Base-by-base conservation (phyloP, 1,284 basidiomycete species). In the Cutaneotrichosporon sp. region DNA sequence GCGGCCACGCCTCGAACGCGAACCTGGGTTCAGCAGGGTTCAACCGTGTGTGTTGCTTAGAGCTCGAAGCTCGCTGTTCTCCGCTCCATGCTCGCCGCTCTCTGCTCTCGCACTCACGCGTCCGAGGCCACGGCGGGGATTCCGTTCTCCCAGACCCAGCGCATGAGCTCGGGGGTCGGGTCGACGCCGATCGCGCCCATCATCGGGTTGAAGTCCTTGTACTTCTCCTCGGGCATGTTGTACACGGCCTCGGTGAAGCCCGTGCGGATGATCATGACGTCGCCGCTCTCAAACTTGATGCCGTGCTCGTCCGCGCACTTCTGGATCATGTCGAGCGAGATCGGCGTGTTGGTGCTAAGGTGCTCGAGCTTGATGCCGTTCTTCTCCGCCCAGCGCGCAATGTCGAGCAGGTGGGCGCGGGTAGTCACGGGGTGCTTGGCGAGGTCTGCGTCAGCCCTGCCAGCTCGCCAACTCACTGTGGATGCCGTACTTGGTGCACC, bases 141-240 rank as follows among this genome's bases (percentile, higher is more conserved):
- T 34, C 80, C 80, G 24, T 80, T 70, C 52, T 82, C 76, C 81
- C 81, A 82, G 54, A 79, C 69, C 72, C 77, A 82, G 51, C 60
- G 66, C 56, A 74, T 68, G 47, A 78, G 63, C 16, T 75, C 73
- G 29, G 78, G 74, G 20, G 45, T 51, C 22, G 69, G 65, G n/a
- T 66, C 65, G 18, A 78, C 71, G 29, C 78, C 76, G n/a, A 54
- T 24, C 9, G 33, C 33, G 18, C 61, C 61, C 33, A 49, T 6
- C 33, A 62, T 42, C 10, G 60, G 59, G 45, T 61, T 36, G 34
- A 45, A 64, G 1, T 27, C 31, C 22, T 25, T 22, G 34, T 24
- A 16, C 20, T 36, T 42, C 20, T 49, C 38, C 43, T 34, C 58
- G 25, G 45, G 31, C 49, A 56, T 24, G 34, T n/a, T 59, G 27